Evolutionary conservation across 768 basidiomycete species (phyloP).

Genomic region (Kwoniella botswanensis): DNA sequence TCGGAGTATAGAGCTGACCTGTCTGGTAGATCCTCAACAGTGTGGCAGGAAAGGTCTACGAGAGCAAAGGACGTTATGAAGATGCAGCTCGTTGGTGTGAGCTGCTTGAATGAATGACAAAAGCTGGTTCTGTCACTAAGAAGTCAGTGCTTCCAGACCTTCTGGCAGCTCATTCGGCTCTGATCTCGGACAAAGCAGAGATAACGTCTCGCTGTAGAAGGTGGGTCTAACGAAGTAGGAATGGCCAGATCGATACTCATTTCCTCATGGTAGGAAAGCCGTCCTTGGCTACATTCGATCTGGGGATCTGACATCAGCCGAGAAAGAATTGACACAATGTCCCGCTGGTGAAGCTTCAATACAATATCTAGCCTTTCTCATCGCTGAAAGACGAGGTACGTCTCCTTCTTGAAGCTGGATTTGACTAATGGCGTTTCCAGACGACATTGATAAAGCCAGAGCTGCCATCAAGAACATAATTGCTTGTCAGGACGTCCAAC

Average conservation of each 20-base stretch:
- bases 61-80: neutral
- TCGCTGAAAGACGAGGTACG: slow-evolving; percentile 18
- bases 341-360: slow-evolving; percentile 13
- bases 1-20: neutral
- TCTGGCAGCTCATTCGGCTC: slow-evolving; percentile 9
- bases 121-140: neutral
- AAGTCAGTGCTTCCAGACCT: neutral
- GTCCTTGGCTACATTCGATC: neutral
- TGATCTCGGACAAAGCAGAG: neutral
- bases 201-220: neutral
- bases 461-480: neutral
- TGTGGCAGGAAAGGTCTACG: neutral
- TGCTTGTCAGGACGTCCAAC: neutral
- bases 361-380: slow-evolving; percentile 25
- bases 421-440: neutral
- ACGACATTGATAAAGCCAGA: neutral
- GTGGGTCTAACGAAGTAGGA: neutral
- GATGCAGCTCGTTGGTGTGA: slow-evolving; percentile 18
- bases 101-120: neutral
- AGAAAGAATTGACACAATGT: slow-evolving; percentile 14
- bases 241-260: neutral
- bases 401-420: neutral
- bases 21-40: neutral
- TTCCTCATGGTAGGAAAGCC: neutral
- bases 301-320: neutral